Percentiles rank a stretch among this genome's conserved stretches.
These are phyloP conservation scores for Melastoma malabathricum DNA, from an alignment of 345 rosid genomes.

Conservation along the genomic window DNA sequence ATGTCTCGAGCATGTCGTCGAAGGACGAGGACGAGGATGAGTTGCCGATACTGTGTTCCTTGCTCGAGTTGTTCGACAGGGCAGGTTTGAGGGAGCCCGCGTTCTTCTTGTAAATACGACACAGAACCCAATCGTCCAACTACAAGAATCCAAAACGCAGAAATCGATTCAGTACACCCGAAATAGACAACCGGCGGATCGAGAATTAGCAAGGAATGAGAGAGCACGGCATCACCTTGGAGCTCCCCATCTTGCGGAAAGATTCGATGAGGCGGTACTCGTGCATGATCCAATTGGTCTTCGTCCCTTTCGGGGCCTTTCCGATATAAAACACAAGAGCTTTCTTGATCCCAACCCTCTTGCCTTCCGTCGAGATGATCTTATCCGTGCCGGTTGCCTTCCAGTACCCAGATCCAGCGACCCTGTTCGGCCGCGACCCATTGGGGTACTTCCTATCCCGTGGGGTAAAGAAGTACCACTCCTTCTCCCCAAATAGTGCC, in stretches of 20 bases:
- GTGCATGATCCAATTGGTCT: conserved; percentile 99
- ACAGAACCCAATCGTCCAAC: conserved; percentile 96
- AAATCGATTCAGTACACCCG: too few species aligned
- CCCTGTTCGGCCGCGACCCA: conserved; percentile 88
- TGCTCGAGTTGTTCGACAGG: conserved; percentile 25
- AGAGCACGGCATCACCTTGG: conserved; percentile 27
- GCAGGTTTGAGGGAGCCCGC: conserved; percentile 32
- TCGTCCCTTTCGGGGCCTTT: conserved; percentile 84
- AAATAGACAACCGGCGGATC: too few species aligned
- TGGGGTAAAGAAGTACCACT: conserved; percentile 94
- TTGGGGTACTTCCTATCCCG: conserved; percentile 90
- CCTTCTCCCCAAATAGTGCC: conserved; percentile 78
- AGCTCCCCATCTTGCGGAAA: conserved; percentile 47
- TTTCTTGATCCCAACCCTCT: conserved; percentile 87
- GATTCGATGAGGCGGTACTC: conserved; percentile 71
- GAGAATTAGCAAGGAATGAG: not conserved
- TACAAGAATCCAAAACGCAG: conserved; percentile 7
- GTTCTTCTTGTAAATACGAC: conserved; percentile 83
- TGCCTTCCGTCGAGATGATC: conserved; percentile 52
- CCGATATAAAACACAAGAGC: conserved; percentile 90
- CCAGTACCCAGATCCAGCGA: conserved; percentile 98
- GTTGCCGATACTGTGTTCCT: conserved; percentile 49
- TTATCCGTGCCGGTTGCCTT: conserved; percentile 98
- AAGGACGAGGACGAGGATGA: conserved; percentile 67
- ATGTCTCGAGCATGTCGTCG: conserved; percentile 62